phyloP scores from a whole-genome alignment of 768 basidiomycete genomes.

The Termitomyces sp. region DNA sequence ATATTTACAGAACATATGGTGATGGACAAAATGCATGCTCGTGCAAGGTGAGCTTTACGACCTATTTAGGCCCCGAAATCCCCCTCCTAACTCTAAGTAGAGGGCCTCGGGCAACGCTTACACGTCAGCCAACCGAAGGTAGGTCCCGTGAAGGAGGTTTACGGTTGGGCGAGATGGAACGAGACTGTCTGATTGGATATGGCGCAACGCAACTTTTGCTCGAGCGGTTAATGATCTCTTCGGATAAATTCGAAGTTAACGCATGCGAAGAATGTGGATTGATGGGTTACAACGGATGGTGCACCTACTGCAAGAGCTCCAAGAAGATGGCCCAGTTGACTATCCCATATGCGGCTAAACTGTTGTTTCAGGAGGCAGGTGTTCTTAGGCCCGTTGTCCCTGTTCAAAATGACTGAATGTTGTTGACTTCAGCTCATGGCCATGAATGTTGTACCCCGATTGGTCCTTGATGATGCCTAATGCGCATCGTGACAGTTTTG shows the following conservation, averaged over 20 bases:
- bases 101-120: conserved; percentile 93
- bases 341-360: conserved; percentile 93
- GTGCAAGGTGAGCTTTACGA: conserved; percentile 62
- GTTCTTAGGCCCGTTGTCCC: not conserved
- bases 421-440: conserved; percentile 69
- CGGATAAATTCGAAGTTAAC: conserved; percentile 96
- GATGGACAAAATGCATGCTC: conserved; percentile 99
- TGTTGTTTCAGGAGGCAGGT: conserved; percentile 83
- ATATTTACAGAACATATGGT: conserved; percentile 84
- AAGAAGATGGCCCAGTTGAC: conserved; percentile 94
- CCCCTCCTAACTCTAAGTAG: conserved; percentile 29
- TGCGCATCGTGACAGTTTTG: not conserved
- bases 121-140: conserved; percentile 97
- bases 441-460: conserved; percentile 92
- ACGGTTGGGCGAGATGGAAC: conserved; percentile 98
- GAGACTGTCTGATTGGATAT: conserved; percentile 96
- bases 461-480: conserved; percentile 78
- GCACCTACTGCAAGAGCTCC: conserved; percentile 96
- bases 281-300: conserved; percentile 95
- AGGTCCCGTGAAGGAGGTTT: conserved; percentile 96
- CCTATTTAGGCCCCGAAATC: conserved; percentile 1
- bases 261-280: conserved; percentile 93
- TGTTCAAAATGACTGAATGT: not conserved
- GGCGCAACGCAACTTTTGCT: conserved; percentile 96
- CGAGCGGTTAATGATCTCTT: conserved; percentile 98